phyloP scores from a whole-genome alignment of 192 early-diverging fungal genomes.

The Backusella westeae region DNA sequence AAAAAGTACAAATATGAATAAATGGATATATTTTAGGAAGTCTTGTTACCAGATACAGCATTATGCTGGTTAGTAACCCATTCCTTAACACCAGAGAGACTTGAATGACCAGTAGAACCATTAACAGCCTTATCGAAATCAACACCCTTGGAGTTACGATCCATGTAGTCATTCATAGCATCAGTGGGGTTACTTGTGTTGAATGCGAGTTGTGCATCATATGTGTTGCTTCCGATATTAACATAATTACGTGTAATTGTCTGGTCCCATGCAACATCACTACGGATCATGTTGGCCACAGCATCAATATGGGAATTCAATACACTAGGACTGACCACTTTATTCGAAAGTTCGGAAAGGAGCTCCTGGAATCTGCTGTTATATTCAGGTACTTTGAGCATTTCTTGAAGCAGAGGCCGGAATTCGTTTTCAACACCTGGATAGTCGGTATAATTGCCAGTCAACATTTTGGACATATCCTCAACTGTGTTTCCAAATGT shows the following conservation, averaged over 20 bases:
- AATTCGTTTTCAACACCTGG: no score
- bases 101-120: background rate
- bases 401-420: background rate
- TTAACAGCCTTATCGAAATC: background rate
- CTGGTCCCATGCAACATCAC: background rate
- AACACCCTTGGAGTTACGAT: background rate
- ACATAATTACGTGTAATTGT: background rate
- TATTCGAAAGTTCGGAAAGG: background rate
- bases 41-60: background rate
- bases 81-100: background rate
- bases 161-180: background rate
- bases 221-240: background rate
- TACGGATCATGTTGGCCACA: background rate
- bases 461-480: background rate
- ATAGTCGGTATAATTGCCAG: background rate
- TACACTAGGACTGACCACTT: background rate
- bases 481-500: background rate
- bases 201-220: background rate
- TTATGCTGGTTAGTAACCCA: background rate
- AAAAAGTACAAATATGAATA: background rate
- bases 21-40: background rate
- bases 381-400: conserved; percentile 5
- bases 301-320: background rate
- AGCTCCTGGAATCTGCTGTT: background rate
- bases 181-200: background rate